Evolutionary conservation across 2,329 filamentous ascomycete genomes (phyloP), one percentile per base, ranked within the genome.

Genomic region (Sclerotinia nivalis): DNA sequence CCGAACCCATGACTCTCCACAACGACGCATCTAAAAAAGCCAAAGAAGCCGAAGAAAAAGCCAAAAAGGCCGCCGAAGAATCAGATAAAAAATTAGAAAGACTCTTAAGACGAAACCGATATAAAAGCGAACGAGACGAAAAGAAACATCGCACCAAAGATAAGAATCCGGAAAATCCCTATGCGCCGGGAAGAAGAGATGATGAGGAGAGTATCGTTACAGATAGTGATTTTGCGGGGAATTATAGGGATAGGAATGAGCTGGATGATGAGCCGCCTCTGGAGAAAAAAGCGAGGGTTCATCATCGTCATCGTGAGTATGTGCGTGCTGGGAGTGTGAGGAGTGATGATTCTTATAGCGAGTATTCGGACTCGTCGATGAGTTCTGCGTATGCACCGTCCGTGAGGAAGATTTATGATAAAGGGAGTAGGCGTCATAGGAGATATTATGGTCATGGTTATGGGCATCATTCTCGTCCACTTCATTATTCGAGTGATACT

Each of bases 131-230:
- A 15, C 43, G 61, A 22, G 61, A 64, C 13, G 49, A 64, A 10
- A 50, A 64, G 28, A 50, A 50, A 15, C 31, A 37, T 25, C 31
- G 43, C 2, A 64, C 52, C 31, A 40, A 52, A 64, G 45, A 40
- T 45, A 20, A 50, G 15, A 52, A 50, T 25, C 22, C 45, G 2
- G 45, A 37, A 52, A 64, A 50, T 18, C 25, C 61, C 15, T 64
- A 25, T 28, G 61, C 49, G 8, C 61, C 45, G 1, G 61, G 22
- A n/a, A 25, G 45, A 10, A 64, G 25, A 64, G 61, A 52, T 28
- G 61, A 64, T 20, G 61, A 64, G 22, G 49, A 34, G 34, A 64
- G 61, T 25, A 50, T 64, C 22, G 45, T 64, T n/a, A 64, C 61
- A 0, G 61, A 64, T 52, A 47, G 28, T 13, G 61, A 64, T 64